Percentiles rank a stretch among this genome's conserved stretches.
Evolutionary conservation across 2,329 filamentous ascomycete genomes (phyloP).

Genomic region (Verticillium tricorpus): DNA sequence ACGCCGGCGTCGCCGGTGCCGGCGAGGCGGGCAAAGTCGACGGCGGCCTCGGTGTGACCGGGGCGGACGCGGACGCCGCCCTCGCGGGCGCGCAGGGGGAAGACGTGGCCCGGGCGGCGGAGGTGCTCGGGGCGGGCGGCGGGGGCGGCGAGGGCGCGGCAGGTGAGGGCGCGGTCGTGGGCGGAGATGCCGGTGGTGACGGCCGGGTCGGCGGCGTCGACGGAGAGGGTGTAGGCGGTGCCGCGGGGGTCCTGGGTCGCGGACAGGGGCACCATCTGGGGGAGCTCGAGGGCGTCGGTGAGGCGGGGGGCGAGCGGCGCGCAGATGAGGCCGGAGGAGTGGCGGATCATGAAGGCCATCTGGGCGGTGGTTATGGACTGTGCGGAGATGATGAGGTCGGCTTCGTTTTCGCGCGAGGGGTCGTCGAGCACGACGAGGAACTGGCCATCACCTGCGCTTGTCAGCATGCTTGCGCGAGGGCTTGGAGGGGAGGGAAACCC

Average conservation of each 20-base stretch:
- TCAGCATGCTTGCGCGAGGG: conserved; percentile 1
- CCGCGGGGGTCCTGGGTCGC: conserved; percentile 73
- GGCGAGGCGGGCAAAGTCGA: conserved; percentile 83
- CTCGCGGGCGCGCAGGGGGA: conserved; percentile 73
- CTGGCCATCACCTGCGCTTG: conserved; percentile 63
- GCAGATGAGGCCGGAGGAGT: conserved; percentile 89
- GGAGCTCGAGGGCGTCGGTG: conserved; percentile 68
- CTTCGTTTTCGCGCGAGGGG: conserved; percentile 91
- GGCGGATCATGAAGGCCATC: conserved; percentile 93
- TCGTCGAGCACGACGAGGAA: conserved; percentile 97
- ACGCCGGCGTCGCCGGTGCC: conserved; percentile 74
- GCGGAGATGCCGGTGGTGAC: conserved; percentile 89
- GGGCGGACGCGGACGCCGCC: conserved; percentile 76
- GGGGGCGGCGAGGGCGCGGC: conserved; percentile 69
- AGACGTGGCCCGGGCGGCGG: conserved; percentile 81
- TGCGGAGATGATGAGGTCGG: conserved; percentile 93
- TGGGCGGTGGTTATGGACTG: conserved; percentile 78
- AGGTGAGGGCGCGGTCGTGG: conserved; percentile 79
- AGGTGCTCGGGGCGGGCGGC: conserved; percentile 55
- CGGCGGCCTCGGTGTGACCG: conserved; percentile 90
- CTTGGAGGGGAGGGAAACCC: too few species aligned
- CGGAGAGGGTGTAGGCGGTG: conserved; percentile 88
- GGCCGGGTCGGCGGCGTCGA: conserved; percentile 70
- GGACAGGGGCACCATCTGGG: conserved; percentile 70
- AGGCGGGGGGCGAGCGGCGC: conserved; percentile 70